Evolutionary conservation across 768 basidiomycete species (phyloP).

Genomic region (Clathrus columnatus): DNA sequence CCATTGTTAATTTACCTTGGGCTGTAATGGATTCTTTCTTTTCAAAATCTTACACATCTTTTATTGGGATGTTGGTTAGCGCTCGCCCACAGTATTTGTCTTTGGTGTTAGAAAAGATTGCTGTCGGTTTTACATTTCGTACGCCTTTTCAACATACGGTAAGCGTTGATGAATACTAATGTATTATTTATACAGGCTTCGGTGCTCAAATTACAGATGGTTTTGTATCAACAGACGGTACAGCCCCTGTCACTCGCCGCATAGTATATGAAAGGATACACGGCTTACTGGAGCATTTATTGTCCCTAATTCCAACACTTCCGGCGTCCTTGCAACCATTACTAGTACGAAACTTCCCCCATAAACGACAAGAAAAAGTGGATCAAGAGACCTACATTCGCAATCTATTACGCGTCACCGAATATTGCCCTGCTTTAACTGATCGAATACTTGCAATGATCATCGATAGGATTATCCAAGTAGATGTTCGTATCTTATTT

Average conservation of each 20-base stretch:
- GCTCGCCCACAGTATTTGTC: constrained; percentile 88
- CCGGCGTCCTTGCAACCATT: constrained; percentile 81
- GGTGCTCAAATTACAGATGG: constrained; percentile 55
- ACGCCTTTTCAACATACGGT: constrained; percentile 25
- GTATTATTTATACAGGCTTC: constrained; percentile 42
- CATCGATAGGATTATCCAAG: constrained; percentile 89
- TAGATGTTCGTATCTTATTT: constrained; percentile 59
- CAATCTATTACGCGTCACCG: constrained; percentile 72
- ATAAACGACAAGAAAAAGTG: constrained; percentile 78
- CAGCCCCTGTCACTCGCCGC: constrained; percentile 67
- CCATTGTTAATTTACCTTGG: constrained; percentile 86
- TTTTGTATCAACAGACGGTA: constrained; percentile 53
- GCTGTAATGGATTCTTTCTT: constrained; percentile 78
- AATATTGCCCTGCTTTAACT: constrained; percentile 81
- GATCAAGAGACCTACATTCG: constrained; percentile 85
- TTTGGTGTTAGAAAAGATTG: constrained; percentile 70
- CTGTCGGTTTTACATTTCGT: constrained; percentile 88
- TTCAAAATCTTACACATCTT: constrained; percentile 81
- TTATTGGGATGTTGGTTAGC: constrained; percentile 85
- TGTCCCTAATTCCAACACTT: constrained; percentile 85
- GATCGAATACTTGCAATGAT: constrained; percentile 81
- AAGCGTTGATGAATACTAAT: neutral
- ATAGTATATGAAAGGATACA: constrained; percentile 83
- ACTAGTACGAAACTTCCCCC: constrained; percentile 79
- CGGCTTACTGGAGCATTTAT: constrained; percentile 73